Base-by-base conservation (phyloP, 2,329 filamentous ascomycete species). In the Colletotrichum sojae region DNA sequence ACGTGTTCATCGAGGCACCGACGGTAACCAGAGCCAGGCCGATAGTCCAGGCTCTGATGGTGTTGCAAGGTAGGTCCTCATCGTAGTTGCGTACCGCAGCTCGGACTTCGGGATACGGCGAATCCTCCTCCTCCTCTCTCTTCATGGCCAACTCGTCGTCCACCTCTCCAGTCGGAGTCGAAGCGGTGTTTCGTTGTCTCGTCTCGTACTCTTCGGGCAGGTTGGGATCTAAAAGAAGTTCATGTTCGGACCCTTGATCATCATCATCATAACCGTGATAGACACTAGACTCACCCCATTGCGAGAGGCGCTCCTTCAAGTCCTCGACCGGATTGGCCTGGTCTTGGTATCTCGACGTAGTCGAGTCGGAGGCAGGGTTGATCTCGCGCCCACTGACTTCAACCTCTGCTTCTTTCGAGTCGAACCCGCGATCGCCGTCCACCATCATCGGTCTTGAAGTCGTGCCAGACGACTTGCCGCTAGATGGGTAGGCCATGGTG, bases 51-150 rank as follows among this genome's bases (percentile, higher is more conserved):
- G 89, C 89, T 49, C 90, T 84, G 36, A 91, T 80, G 0, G 90
- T 92, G 76, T 90, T 91, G 79, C 88, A 90, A 1, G 90, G 90
- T 27, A 91, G 75, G 54, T 90, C 86, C 73, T 91, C 87, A 75
- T 92, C 90, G 73, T 87, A 88, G 75, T 91, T 91, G 60, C 83
- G 83, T 3, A 91, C 89, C 8, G 90, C 89, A 40, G 90, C 89
- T 54, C 88, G 83, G 56, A 91, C 89, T 77, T 92, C 90, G 31
- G 89, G 86, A 73, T 92, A 92, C 0, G 90, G 90, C 2, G 90
- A 92, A 75, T 90, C 82, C 67, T 89, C 86, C 36, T 81, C 78
- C 6, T 85, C 83, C 40, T 83, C 81, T 4, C 75, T 78, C n/a
- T 80, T 77, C 64, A 82, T 82, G 6, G 74, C 55, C 22, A 71